phyloP scores from a whole-genome alignment of 2,329 filamentous ascomycete species.

The Neodidymelliopsis sp. region DNA sequence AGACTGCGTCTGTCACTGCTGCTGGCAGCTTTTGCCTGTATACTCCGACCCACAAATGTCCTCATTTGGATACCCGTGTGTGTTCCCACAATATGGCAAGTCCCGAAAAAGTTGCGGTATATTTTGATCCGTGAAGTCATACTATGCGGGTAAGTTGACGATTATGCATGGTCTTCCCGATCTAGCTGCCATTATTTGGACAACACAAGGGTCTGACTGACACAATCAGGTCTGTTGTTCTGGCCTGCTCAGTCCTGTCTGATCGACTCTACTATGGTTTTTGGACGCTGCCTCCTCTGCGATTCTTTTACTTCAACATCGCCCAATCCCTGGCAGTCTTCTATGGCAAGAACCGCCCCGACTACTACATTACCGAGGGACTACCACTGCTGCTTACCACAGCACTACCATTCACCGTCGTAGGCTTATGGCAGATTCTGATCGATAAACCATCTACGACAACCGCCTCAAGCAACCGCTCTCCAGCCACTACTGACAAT shows the following conservation, averaged over 20 bases:
- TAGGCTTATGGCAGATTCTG: slow-evolving; percentile 65
- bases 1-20: slow-evolving; percentile 65
- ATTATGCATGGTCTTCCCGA: slow-evolving; percentile 4
- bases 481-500: background rate
- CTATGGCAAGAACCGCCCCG: slow-evolving; percentile 88
- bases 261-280: slow-evolving; percentile 82
- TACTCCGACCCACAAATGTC: slow-evolving; percentile 87
- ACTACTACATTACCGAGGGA: slow-evolving; percentile 93
- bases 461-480: background rate
- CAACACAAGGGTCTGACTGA: slow-evolving; percentile 24
- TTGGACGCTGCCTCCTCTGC: slow-evolving; percentile 88
- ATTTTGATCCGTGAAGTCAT: slow-evolving; percentile 69
- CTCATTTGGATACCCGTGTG: slow-evolving; percentile 81
- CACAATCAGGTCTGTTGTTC: slow-evolving; percentile 59
- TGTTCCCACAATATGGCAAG: slow-evolving; percentile 59
- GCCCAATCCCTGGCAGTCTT: slow-evolving; percentile 87
- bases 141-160: slow-evolving; percentile 61
- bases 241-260: slow-evolving; percentile 69
- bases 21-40: slow-evolving; percentile 80
- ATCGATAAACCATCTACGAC: slow-evolving; percentile 6
- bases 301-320: slow-evolving; percentile 91
- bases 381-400: slow-evolving; percentile 87
- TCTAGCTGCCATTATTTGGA: background rate
- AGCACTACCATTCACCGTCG: slow-evolving; percentile 76
- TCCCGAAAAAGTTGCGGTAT: slow-evolving; percentile 54